These are phyloP conservation scores for Orychophragmus violaceus DNA, from an alignment of 345 rosid species.

Conservation along the genomic window DNA sequence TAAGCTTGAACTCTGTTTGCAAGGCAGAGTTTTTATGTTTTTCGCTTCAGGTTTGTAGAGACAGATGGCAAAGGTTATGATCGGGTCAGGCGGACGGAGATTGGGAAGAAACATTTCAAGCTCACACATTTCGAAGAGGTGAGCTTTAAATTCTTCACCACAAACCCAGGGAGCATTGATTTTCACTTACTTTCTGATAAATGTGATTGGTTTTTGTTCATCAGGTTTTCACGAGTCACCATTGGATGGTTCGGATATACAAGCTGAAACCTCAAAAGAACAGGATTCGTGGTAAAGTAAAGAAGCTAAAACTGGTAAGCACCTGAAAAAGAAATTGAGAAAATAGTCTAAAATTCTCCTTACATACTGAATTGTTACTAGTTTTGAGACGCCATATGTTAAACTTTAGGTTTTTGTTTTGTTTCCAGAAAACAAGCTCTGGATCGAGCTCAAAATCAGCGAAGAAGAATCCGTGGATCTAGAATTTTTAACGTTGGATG, in stretches of 20 bases:
- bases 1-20: conserved; percentile 1
- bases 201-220: conserved; percentile 9
- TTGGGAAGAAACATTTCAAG: conserved; percentile 91
- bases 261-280: conserved; percentile 77
- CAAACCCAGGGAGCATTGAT: neutral
- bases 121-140: conserved; percentile 98
- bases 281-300: conserved; percentile 72
- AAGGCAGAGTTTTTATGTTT: neutral
- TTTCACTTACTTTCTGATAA: neutral
- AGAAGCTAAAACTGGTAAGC: conserved; percentile 70
- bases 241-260: conserved; percentile 99
- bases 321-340: neutral
- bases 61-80: conserved; percentile 93
- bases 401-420: neutral
- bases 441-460: conserved; percentile 34
- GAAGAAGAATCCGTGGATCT: conserved; percentile 81
- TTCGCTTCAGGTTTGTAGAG: conserved; percentile 75
- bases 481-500: conserved; percentile 15
- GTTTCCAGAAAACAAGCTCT: conserved; percentile 55
- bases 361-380: neutral
- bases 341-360: neutral
- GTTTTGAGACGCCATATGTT: neutral
- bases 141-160: conserved; percentile 14
- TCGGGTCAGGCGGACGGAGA: conserved; percentile 90
- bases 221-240: conserved; percentile 97